Conservation (phyloP, 768 basidiomycete genomes). For the Candolleomyces eurysporus region DNA sequence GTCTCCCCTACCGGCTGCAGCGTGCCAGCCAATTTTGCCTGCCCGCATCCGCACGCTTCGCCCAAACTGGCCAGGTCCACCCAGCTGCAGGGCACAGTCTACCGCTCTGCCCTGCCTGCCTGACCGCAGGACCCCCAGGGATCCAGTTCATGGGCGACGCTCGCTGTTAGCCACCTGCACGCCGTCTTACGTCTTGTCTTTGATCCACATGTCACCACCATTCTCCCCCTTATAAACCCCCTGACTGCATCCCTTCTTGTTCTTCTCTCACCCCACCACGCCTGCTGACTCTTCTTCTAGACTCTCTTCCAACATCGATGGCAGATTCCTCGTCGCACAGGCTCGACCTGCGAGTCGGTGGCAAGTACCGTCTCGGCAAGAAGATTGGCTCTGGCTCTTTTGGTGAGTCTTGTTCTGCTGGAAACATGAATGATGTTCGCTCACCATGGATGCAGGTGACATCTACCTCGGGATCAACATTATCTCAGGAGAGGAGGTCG, state of each 20-base stretch:
- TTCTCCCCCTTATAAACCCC: conserved; percentile 32
- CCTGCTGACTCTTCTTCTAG: conserved; percentile 11
- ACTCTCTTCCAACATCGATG: conserved; percentile 42
- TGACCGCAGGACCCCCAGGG: background rate
- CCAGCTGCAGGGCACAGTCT: background rate
- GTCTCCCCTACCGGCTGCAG: background rate
- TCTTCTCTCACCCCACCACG: conserved; percentile 20
- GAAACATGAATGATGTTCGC: conserved; percentile 6
- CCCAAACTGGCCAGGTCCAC: background rate
- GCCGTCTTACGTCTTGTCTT: conserved; percentile 30
- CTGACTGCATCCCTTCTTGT: conserved; percentile 22
- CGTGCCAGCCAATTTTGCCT: conserved; percentile 9
- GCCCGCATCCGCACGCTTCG: conserved; percentile 5
- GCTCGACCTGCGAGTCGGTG: conserved; percentile 86
- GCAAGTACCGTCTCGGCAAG: conserved; percentile 97
- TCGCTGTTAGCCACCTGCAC: conserved; percentile 14
- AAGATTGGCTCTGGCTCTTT: conserved; percentile 99
- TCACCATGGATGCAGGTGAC: conserved; percentile 58
- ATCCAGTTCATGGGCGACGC: conserved; percentile 3
- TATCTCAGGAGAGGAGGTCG: conserved; percentile 98
- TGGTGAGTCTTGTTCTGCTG: conserved; percentile 51
- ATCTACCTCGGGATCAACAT: conserved; percentile 99
- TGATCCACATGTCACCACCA: conserved; percentile 43
- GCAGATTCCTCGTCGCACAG: conserved; percentile 69
- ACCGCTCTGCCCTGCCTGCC: background rate